These are phyloP conservation scores for Albophoma yamanashiensis DNA, from an alignment of 2,329 filamentous ascomycete species.

Conservation along the genomic window DNA sequence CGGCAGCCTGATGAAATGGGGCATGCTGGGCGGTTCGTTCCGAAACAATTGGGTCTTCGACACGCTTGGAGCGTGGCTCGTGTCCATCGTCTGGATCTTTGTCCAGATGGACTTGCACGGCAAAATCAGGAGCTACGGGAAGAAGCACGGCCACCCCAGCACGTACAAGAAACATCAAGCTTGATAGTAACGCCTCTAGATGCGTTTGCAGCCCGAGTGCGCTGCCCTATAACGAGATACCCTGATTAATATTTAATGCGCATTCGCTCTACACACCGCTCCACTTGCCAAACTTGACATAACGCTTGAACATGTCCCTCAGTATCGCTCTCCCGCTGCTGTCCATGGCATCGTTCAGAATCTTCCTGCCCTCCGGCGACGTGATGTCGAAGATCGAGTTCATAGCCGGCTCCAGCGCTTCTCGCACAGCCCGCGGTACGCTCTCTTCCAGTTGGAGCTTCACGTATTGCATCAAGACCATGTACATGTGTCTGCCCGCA, in stretches of 20 bases:
- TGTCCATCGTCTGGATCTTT: slow-evolving; percentile 47
- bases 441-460: slow-evolving; percentile 48
- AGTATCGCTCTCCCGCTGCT: slow-evolving; percentile 47
- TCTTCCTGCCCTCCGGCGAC: slow-evolving; percentile 39
- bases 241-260: slow-evolving; percentile 3
- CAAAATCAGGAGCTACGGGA: slow-evolving; percentile 45
- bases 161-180: slow-evolving; percentile 28
- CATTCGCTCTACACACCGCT: slow-evolving; percentile 35
- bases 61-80: slow-evolving; percentile 42
- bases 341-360: slow-evolving; percentile 51
- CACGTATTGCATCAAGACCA: slow-evolving; percentile 48
- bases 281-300: slow-evolving; percentile 55
- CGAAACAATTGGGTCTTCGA: slow-evolving; percentile 52
- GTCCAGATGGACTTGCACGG: slow-evolving; percentile 43
- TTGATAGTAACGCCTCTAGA: not conserved
- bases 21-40: slow-evolving; percentile 40
- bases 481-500: slow-evolving; percentile 51
- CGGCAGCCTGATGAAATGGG: slow-evolving; percentile 60
- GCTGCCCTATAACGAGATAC: slow-evolving; percentile 4
- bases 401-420: slow-evolving; percentile 46
- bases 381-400: slow-evolving; percentile 51
- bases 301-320: slow-evolving; percentile 46
- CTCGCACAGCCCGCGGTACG: slow-evolving; percentile 38
- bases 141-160: slow-evolving; percentile 47
- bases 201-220: not conserved